Conservation (phyloP, 2,329 filamentous ascomycete genomes). For the Fusarium sp. region DNA sequence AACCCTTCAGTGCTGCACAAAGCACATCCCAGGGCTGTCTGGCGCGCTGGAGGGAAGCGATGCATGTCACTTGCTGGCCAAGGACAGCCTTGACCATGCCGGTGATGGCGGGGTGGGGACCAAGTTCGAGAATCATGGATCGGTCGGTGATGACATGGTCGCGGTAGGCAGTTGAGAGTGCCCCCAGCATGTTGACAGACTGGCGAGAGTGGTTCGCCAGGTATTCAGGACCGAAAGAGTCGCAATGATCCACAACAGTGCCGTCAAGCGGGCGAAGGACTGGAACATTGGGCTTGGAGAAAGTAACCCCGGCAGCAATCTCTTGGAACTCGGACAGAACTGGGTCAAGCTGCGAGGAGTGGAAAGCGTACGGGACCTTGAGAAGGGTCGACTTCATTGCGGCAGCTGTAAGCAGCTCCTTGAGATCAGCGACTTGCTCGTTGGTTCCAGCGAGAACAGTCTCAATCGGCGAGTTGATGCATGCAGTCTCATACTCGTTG, state of each 20-base stretch:
- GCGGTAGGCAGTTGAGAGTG: conserved; percentile 10
- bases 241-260: conserved; percentile 5
- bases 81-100: conserved; percentile 36
- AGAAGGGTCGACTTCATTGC: conserved; percentile 50
- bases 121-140: conserved; percentile 32
- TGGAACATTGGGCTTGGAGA: conserved; percentile 6
- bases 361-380: conserved; percentile 52
- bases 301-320: conserved; percentile 12
- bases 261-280: conserved; percentile 31
- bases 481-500: conserved; percentile 57
- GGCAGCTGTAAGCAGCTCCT: conserved; percentile 5
- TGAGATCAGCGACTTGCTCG: conserved; percentile 16
- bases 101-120: conserved; percentile 33
- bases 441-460: conserved; percentile 59
- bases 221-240: conserved; percentile 23
- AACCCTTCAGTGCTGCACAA: conserved; percentile 1
- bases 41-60: conserved; percentile 28
- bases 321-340: conserved; percentile 62
- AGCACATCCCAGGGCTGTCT: conserved; percentile 27
- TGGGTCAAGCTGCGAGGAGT: conserved; percentile 52
- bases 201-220: conserved; percentile 29
- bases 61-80: conserved; percentile 19
- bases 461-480: conserved; percentile 73
- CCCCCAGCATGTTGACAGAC: conserved; percentile 30
- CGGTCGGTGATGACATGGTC: conserved; percentile 8